Conservation (phyloP, 2,329 filamentous ascomycete genomes). For the Alternaria viburni region DNA sequence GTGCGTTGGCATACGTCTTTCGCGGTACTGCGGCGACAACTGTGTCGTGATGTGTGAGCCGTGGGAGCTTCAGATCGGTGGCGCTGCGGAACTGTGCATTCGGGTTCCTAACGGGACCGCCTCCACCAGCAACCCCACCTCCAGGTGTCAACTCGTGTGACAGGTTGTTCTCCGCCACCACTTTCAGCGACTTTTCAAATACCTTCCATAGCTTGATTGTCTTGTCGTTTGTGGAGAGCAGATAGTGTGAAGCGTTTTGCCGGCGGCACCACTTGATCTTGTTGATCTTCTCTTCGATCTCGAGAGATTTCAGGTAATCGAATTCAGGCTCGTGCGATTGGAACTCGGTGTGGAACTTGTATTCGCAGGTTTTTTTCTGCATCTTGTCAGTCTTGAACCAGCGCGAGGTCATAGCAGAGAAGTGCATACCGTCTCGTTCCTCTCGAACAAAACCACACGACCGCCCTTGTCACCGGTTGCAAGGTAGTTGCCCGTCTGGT, state of each 20-base stretch:
- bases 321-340: constrained; percentile 99
- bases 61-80: constrained; percentile 87
- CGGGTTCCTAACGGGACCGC: constrained; percentile 76
- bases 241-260: constrained; percentile 97
- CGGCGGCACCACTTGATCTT: constrained; percentile 99
- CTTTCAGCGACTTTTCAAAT: constrained; percentile 98
- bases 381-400: constrained; percentile 15
- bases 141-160: constrained; percentile 90
- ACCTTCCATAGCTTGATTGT: constrained; percentile 99
- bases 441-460: constrained; percentile 83
- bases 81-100: constrained; percentile 79
- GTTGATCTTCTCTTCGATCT: constrained; percentile 99
- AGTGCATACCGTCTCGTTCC: constrained; percentile 86
- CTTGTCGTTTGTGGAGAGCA: constrained; percentile 98
- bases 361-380: constrained; percentile 99
- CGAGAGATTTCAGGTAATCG: constrained; percentile 97
- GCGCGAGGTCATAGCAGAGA: background rate
- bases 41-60: constrained; percentile 96
- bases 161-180: constrained; percentile 98
- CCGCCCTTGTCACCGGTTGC: constrained; percentile 91
- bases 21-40: constrained; percentile 96
- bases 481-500: constrained; percentile 87
- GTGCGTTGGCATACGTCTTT: constrained; percentile 96
- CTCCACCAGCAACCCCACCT: constrained; percentile 72
- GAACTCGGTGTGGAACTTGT: constrained; percentile 99